A percentile compares a stretch with the other conserved stretches of the same genome.
Conservation (phyloP, 495 filamentous ascomycete genomes). For the Xanthoparmelia taractica region DNA sequence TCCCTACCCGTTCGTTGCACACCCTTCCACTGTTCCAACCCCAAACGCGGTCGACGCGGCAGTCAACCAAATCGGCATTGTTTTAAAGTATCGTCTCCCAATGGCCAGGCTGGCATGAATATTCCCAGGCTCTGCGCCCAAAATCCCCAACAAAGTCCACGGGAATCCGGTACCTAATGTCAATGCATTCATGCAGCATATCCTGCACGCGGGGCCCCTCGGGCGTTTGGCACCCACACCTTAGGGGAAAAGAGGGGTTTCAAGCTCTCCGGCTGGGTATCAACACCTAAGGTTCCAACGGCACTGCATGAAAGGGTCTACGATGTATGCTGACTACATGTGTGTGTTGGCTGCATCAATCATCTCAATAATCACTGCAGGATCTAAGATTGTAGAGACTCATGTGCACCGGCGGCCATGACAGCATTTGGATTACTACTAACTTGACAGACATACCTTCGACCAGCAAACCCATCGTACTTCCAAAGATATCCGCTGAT, state of each 20-base stretch:
- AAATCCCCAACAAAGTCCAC: slow-evolving; percentile 1
- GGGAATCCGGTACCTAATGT: slow-evolving; percentile 4
- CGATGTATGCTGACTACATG: slow-evolving; percentile 3
- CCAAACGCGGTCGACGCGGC: slow-evolving; percentile 11
- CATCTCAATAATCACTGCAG: not conserved
- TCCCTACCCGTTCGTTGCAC: not conserved
- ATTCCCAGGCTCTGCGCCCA: not conserved
- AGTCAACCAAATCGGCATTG: slow-evolving; percentile 10
- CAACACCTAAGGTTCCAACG: slow-evolving; percentile 13
- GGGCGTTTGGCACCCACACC: slow-evolving; percentile 13
- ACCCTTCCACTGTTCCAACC: slow-evolving; percentile 11
- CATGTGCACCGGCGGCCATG: slow-evolving; percentile 4
- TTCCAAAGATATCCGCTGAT: slow-evolving; percentile 16
- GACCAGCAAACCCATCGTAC: slow-evolving; percentile 4
- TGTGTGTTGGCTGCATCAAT: not conserved
- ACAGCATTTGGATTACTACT: slow-evolving; percentile 1
- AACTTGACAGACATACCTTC: slow-evolving; percentile 3
- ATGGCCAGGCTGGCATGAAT: slow-evolving; percentile 15
- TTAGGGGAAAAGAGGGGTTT: slow-evolving; percentile 5
- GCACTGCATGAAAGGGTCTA: not conserved
- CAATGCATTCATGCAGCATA: slow-evolving; percentile 1
- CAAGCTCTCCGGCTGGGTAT: slow-evolving; percentile 14
- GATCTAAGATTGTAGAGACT: not conserved
- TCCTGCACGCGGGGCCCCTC: slow-evolving; percentile 1
- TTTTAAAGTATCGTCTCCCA: slow-evolving; percentile 15